Evolutionary conservation across 2,329 filamentous ascomycete species (phyloP).

Genomic region (Pyrenochaeta sp.): DNA sequence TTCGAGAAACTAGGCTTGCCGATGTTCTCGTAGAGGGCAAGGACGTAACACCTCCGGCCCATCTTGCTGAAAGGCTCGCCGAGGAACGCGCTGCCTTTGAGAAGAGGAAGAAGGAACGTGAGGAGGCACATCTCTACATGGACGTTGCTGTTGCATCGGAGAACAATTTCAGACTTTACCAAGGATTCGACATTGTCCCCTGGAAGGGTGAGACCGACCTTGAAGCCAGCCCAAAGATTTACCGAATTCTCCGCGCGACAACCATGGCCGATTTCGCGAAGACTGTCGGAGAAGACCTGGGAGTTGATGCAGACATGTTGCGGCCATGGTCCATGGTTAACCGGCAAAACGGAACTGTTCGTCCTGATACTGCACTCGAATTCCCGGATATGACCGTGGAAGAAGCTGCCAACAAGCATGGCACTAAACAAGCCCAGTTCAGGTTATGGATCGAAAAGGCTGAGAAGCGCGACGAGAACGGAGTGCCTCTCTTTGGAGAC

Average conservation of each 20-base stretch:
- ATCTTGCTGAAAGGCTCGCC: conserved; percentile 79
- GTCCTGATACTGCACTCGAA: conserved; percentile 85
- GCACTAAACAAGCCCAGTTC: conserved; percentile 71
- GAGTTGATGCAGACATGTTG: conserved; percentile 71
- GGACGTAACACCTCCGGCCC: conserved; percentile 79
- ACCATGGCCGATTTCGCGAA: conserved; percentile 77
- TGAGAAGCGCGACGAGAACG: conserved; percentile 74
- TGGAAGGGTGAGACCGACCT: conserved; percentile 64
- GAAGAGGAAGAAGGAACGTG: conserved; percentile 82
- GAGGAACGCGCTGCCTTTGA: conserved; percentile 82
- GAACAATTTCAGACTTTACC: conserved; percentile 79
- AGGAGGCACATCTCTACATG: conserved; percentile 94
- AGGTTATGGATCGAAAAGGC: conserved; percentile 82
- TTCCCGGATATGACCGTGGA: conserved; percentile 72
- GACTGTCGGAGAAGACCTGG: conserved; percentile 74
- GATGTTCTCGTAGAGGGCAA: conserved; percentile 78
- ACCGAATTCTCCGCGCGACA: conserved; percentile 77
- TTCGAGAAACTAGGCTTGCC: conserved; percentile 85
- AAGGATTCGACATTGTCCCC: conserved; percentile 78
- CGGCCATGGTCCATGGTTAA: conserved; percentile 98
- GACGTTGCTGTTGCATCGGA: conserved; percentile 82
- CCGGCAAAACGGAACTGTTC: conserved; percentile 93
- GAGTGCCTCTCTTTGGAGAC: conserved; percentile 75
- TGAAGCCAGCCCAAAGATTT: conserved; percentile 72
- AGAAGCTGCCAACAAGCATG: conserved; percentile 74